Conservation (phyloP, 306 rosid species). For the Hippophae tibetana region DNA sequence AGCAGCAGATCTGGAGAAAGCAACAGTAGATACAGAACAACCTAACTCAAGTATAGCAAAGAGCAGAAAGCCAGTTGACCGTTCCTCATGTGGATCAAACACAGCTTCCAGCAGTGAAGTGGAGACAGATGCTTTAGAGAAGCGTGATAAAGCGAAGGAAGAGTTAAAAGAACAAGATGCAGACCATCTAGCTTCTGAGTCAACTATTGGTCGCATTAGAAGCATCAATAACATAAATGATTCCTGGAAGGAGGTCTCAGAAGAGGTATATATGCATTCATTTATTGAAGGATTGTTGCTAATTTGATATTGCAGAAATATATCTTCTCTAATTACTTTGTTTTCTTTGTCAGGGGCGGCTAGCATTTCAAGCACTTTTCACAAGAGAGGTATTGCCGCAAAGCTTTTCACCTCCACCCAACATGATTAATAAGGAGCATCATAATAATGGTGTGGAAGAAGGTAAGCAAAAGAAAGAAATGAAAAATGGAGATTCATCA, state of each 20-base stretch:
- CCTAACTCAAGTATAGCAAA: conserved; percentile 41
- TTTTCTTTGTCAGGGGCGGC: conserved; percentile 48
- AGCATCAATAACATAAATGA: conserved; percentile 42
- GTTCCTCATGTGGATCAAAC: conserved; percentile 94
- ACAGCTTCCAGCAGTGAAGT: conserved; percentile 77
- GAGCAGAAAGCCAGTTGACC: conserved; percentile 62
- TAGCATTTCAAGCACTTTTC: conserved; percentile 86
- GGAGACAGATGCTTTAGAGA: conserved; percentile 77
- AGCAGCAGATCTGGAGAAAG: conserved; percentile 38
- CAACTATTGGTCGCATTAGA: conserved; percentile 49
- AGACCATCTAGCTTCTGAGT: conserved; percentile 38
- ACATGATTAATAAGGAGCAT: conserved; percentile 25
- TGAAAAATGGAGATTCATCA: conserved; percentile 18
- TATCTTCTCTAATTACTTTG: conserved; percentile 24
- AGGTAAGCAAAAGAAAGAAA: conserved; percentile 25
- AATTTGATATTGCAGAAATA: conserved; percentile 10
- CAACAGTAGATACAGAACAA: conserved; percentile 39
- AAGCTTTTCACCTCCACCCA: conserved; percentile 76
- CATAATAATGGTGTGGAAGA: conserved; percentile 24
- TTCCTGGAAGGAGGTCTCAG: conserved; percentile 78
- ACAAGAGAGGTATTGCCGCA: conserved; percentile 77
- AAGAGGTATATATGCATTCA: conserved; percentile 50
- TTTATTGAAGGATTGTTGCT: conserved; percentile 7
- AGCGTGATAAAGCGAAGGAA: conserved; percentile 49
- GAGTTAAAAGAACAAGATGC: conserved; percentile 48